A percentile compares a stretch with the other conserved stretches of the same genome.
These are phyloP conservation scores for Patellaria atrata DNA, from an alignment of 495 filamentous ascomycete species.

Conservation along the genomic window DNA sequence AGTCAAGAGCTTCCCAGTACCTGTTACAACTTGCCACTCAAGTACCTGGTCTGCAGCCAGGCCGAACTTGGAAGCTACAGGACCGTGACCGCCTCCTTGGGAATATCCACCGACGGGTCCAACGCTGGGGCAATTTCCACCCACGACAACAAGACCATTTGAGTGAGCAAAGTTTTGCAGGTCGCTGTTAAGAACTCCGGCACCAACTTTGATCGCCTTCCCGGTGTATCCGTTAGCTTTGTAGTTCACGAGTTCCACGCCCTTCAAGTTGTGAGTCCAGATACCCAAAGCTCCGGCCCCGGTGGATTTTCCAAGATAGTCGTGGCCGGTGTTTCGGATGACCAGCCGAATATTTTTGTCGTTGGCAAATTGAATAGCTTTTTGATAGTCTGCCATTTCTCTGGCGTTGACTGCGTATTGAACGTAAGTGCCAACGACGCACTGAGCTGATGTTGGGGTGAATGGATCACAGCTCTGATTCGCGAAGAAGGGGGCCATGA, in stretches of 20 bases:
- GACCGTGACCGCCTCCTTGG: conserved; percentile 47
- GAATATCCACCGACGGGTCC: conserved; percentile 41
- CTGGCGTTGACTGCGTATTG: conserved; percentile 38
- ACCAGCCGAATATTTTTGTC: neutral
- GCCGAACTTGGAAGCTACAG: conserved; percentile 38
- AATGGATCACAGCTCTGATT: conserved; percentile 46
- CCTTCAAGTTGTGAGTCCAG: conserved; percentile 1
- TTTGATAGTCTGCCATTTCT: neutral
- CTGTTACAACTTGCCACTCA: conserved; percentile 23
- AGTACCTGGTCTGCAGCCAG: conserved; percentile 50
- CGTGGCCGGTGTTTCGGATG: conserved; percentile 1
- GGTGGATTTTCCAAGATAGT: neutral
- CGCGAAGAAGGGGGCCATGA: conserved; percentile 33
- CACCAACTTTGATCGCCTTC: conserved; percentile 7
- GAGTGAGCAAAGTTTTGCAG: neutral
- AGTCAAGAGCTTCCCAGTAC: neutral
- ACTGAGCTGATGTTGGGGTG: conserved; percentile 32
- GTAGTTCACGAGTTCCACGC: neutral
- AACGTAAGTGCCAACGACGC: conserved; percentile 44
- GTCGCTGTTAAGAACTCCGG: conserved; percentile 3
- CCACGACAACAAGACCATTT: conserved; percentile 4
- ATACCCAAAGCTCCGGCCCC: neutral
- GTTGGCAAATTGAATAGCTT: neutral
- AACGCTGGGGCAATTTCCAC: conserved; percentile 36
- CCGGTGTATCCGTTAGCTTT: conserved; percentile 4